Evolutionary conservation across 768 basidiomycete species (phyloP).

Genomic region (Termitomyces sp.): DNA sequence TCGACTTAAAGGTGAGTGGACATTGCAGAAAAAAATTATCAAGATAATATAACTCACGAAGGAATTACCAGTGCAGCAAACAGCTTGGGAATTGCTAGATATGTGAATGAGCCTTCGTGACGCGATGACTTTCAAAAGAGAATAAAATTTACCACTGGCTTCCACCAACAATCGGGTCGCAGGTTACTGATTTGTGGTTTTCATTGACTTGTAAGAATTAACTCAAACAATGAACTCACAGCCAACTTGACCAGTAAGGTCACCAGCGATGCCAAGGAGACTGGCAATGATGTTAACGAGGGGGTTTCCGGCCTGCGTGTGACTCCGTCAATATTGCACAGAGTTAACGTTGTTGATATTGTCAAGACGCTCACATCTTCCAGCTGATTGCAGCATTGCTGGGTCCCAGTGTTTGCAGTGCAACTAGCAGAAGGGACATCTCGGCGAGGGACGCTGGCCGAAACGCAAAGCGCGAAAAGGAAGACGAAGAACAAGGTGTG

Average conservation of each 20-base stretch:
- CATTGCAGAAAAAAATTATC: not conserved
- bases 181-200: slow-evolving; percentile 8
- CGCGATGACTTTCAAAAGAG: not conserved
- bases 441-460: slow-evolving; percentile 8
- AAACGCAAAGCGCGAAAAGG: slow-evolving; percentile 9
- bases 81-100: slow-evolving; percentile 17
- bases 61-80: slow-evolving; percentile 20
- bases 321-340: not conserved
- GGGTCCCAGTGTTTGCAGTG: slow-evolving; percentile 4
- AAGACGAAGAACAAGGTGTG: slow-evolving; percentile 13
- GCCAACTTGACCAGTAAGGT: slow-evolving; percentile 13
- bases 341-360: not conserved
- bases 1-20: not conserved
- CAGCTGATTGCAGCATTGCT: slow-evolving; percentile 6
- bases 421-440: not conserved
- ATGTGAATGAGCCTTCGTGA: not conserved
- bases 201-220: not conserved
- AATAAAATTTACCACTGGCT: slow-evolving; percentile 9
- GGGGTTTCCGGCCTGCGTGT: slow-evolving; percentile 3
- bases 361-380: not conserved
- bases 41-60: slow-evolving; percentile 13
- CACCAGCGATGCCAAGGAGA: slow-evolving; percentile 10
- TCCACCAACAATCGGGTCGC: slow-evolving; percentile 13
- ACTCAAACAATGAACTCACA: slow-evolving; percentile 6
- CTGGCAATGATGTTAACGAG: slow-evolving; percentile 8